Evolutionary conservation across 495 filamentous ascomycete species (phyloP).

Genomic region (Extremus antarcticus): DNA sequence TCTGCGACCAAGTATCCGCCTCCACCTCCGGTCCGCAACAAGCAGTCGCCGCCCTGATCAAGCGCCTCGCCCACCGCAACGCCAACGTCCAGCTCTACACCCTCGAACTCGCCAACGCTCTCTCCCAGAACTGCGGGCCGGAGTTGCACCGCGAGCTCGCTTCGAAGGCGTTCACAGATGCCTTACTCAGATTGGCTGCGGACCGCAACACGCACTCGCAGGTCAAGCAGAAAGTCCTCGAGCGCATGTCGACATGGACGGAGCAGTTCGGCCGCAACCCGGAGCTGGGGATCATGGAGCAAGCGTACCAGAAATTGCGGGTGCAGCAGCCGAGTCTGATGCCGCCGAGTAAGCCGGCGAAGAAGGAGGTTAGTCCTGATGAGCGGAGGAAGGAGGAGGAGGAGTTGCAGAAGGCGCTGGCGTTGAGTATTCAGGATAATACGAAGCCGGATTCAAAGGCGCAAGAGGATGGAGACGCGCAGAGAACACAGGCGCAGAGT

Average conservation of each 20-base stretch:
- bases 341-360: conserved; percentile 83
- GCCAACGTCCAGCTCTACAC: conserved; percentile 99
- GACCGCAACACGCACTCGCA: conserved; percentile 92
- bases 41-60: conserved; percentile 87
- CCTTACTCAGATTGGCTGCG: conserved; percentile 75
- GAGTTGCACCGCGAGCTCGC: conserved; percentile 89
- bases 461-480: not conserved
- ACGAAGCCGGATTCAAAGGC: not conserved
- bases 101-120: conserved; percentile 87
- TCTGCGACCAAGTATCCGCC: conserved; percentile 78
- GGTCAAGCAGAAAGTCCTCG: conserved; percentile 93
- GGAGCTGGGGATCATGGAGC: conserved; percentile 94
- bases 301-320: conserved; percentile 84
- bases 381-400: conserved; percentile 96
- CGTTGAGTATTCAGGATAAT: conserved; percentile 81
- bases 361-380: conserved; percentile 75
- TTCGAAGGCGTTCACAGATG: conserved; percentile 91
- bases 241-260: conserved; percentile 92
- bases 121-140: conserved; percentile 88
- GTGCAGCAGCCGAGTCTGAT: conserved; percentile 79
- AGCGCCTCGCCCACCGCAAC: conserved; percentile 90
- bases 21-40: conserved; percentile 73
- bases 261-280: conserved; percentile 86
- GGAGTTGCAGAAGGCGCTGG: conserved; percentile 91
- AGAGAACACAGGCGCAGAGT: not conserved